Conservation (phyloP, 768 basidiomycete genomes). For the Pleurotus citrinopileatus region DNA sequence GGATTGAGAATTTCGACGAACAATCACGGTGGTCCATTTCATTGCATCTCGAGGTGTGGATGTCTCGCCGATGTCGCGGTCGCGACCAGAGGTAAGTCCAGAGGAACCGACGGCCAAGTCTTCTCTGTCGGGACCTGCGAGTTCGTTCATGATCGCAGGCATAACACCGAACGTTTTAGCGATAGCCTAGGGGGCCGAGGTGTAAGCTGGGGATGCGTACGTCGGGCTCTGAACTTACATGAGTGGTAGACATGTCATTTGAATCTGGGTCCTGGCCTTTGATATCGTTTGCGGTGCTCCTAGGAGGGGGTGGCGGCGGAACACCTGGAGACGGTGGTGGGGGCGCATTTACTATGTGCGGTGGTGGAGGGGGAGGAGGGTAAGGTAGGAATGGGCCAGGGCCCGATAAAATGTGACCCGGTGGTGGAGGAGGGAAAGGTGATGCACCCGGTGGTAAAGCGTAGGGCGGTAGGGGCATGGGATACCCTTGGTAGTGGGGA, state of each 20-base stretch:
- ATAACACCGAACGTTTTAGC: constrained; percentile 81
- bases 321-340: constrained; percentile 15
- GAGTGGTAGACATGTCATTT: constrained; percentile 75
- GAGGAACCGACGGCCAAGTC: constrained; percentile 76
- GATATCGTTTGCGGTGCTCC: constrained; percentile 31
- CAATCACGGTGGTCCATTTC: constrained; percentile 57
- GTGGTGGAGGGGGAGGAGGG: constrained; percentile 30
- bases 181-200: constrained; percentile 50
- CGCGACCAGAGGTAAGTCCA: constrained; percentile 68
- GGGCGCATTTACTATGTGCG: constrained; percentile 14
- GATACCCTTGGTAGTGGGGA: constrained; percentile 22
- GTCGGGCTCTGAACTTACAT: no score
- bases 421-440: constrained; percentile 20
- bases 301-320: constrained; percentile 16
- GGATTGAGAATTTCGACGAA: constrained; percentile 44
- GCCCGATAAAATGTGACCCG: constrained; percentile 20
- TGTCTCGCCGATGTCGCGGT: constrained; percentile 52
- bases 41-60: constrained; percentile 55
- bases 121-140: constrained; percentile 61
- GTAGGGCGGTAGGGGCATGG: constrained; percentile 21
- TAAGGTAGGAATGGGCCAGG: constrained; percentile 33
- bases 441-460: constrained; percentile 28
- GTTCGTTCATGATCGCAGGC: constrained; percentile 62
- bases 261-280: constrained; percentile 79
- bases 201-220: background rate